Evolutionary conservation across 306 rosid genomes (phyloP).

Genomic region (Gleditsia sinensis): DNA sequence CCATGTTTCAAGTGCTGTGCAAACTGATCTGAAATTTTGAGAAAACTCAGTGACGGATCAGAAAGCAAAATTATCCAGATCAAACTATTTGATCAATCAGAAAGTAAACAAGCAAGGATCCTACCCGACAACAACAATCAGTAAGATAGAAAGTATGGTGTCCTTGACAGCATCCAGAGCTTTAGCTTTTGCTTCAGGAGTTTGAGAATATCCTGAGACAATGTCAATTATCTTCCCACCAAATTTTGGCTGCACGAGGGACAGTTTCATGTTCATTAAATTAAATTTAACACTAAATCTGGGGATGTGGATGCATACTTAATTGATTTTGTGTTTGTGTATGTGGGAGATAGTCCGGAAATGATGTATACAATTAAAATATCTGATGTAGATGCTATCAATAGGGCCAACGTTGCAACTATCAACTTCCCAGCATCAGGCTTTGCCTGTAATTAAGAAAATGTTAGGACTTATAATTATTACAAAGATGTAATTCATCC

Average conservation of each 20-base stretch:
- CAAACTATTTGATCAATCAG: slow-evolving; percentile 8
- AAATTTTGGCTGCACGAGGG: slow-evolving; percentile 59
- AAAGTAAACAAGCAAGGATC: slow-evolving; percentile 24
- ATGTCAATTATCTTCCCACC: slow-evolving; percentile 78
- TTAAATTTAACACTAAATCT: slow-evolving; percentile 3
- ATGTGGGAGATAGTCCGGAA: neutral
- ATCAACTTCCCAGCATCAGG: slow-evolving; percentile 65
- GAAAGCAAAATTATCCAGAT: slow-evolving; percentile 15
- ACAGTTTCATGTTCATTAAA: slow-evolving; percentile 32
- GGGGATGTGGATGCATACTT: neutral
- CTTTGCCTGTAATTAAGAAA: slow-evolving; percentile 52
- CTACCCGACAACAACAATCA: slow-evolving; percentile 67
- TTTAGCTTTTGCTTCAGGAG: slow-evolving; percentile 53
- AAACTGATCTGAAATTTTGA: slow-evolving; percentile 64
- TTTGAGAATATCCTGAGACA: slow-evolving; percentile 54
- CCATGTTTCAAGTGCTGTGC: slow-evolving; percentile 78
- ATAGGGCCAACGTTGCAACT: slow-evolving; percentile 62
- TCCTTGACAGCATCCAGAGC: slow-evolving; percentile 62
- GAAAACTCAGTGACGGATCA: slow-evolving; percentile 23
- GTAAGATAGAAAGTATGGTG: slow-evolving; percentile 60
- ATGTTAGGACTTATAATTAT: neutral
- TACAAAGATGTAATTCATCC: slow-evolving; percentile 15
- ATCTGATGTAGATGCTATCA: slow-evolving; percentile 71
- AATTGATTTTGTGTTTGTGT: neutral
- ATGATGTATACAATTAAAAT: slow-evolving; percentile 57